Base-by-base conservation (phyloP, 2,329 filamentous ascomycete genomes). In the Didymella pinodella region DNA sequence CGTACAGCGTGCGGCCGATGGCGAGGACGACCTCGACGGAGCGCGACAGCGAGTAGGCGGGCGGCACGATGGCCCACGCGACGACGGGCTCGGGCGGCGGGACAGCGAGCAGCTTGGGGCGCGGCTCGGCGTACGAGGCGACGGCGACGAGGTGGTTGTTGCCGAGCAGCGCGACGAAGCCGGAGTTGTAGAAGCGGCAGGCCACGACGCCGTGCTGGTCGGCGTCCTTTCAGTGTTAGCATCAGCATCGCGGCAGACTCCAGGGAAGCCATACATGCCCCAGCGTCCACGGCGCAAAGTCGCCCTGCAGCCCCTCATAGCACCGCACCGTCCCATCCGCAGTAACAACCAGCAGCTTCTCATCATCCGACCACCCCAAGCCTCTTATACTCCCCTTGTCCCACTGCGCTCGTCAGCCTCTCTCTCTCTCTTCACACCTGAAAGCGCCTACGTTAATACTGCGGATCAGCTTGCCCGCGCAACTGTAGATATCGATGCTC, bases 281-380 rank as follows among this genome's bases (percentile, higher is more conserved):
- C 0, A 99, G 83, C 1, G 91, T 93, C 77, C 98, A 99, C 58
- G 96, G 93, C 16, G 90, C 92, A 74, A 99, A 99, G 74, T 98
- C 94, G 62, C 90, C 92, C 75, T 97, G 91, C n/a, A 99, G 81
- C 71, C 95, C 91, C 75, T 93, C 88, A 73, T 93, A 97, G 76
- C 92, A 95, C 60, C 93, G 86, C 43, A 98, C 94, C 1, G 88
- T 94, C 25, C 95, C 95, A 72, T 99, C 94, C 52, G 90, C 86
- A 10, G 93, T 92, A 50, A 98, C 88, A 0, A 97, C 90, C 4
- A 99, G 82, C 46, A 99, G 84, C 74, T 91, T 90, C 82, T 99
- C 95, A 65, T 97, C 92, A 71, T 97, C 94, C 20, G 93, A 97
- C 95, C 95, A 99, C 32, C 95, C 95, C 20, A 99, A 84, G 2